phyloP scores from a whole-genome alignment of 352 stramenopile species.

The Poterioochromonas sp. region DNA sequence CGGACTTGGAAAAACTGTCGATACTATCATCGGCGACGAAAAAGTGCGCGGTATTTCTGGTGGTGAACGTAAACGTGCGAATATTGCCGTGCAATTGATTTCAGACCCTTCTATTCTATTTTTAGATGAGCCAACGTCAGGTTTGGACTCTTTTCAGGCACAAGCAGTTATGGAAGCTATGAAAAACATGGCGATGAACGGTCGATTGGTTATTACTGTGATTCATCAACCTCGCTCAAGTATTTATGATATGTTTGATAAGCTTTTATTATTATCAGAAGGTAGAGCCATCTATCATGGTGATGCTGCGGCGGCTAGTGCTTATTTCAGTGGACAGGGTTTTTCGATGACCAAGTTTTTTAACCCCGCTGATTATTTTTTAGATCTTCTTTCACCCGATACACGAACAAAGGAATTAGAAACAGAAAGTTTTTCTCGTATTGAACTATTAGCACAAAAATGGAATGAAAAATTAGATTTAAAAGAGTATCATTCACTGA shows the following conservation, averaged over 20 bases:
- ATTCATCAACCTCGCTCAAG: slow-evolving; percentile 17
- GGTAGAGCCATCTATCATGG: slow-evolving; percentile 3
- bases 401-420: background rate
- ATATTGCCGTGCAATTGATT: slow-evolving; percentile 56
- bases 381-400: slow-evolving; percentile 9
- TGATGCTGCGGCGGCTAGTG: background rate
- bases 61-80: background rate
- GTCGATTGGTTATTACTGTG: background rate
- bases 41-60: slow-evolving; percentile 8
- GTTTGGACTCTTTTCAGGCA: slow-evolving; percentile 45
- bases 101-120: slow-evolving; percentile 66
- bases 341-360: background rate
- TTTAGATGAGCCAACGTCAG: slow-evolving; percentile 55
- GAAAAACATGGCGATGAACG: background rate
- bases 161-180: background rate
- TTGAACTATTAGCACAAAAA: background rate
- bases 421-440: background rate
- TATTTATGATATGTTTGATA: background rate
- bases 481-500: background rate
- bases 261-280: background rate
- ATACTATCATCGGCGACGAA: slow-evolving; percentile 7
- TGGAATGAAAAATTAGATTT: background rate
- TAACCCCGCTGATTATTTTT: slow-evolving; percentile 27
- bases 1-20: slow-evolving; percentile 33
- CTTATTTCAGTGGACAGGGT: background rate